Base-by-base conservation (phyloP, 2,329 filamentous ascomycete species). In the Sporothrix variecibatus region DNA sequence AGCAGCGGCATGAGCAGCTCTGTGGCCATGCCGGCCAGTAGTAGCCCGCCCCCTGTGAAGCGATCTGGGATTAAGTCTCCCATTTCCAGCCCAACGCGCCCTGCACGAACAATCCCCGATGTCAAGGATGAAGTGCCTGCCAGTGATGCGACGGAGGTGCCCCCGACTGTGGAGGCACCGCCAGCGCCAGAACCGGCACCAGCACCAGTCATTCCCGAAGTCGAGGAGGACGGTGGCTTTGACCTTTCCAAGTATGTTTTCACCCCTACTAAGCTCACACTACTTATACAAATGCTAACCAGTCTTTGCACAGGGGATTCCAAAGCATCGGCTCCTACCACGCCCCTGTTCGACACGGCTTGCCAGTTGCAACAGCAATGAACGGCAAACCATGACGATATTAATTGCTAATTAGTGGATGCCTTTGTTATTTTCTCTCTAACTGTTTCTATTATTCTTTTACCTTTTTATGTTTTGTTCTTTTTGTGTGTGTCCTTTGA, bases 241-340 rank as follows among this genome's bases (percentile, higher is more conserved):
- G 88, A 90, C 77, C 79, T 90, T 75, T 88, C 88, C 56, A 90
- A 88, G 88, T 89, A 83, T 76, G 85, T 38, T 43, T 8, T 15
- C n/a, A 2, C 11, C 23, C 34, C n/a, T 26, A n/a, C 12, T 62
- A 28, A 23, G n/a, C 6, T 51, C 4, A 20, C 28, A 28, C n/a
- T 20, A n/a, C 38, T 46, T 75, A 72, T 60, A 34, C n/a, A 11
- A 11, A 79, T 83, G 79, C 84, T 78, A 56, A 75, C 20, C 15
- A 3, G 11, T 58, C 11, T 31, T 7, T 62, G 23, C 73, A 53
- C 73, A 90, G 88, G 82, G 90, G 90, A 0, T 91, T 91, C 77
- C 89, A 91, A 79, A 91, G 87, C 76, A 91, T 91, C 71, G 87
- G 88, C 40, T 86, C 88, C 0, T 91, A 89, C 75, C 89, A 91